Percentiles rank a stretch among this genome's conserved stretches.
phyloP scores from a whole-genome alignment of 2,329 filamentous ascomycete species.

The Monosporascus sp. region DNA sequence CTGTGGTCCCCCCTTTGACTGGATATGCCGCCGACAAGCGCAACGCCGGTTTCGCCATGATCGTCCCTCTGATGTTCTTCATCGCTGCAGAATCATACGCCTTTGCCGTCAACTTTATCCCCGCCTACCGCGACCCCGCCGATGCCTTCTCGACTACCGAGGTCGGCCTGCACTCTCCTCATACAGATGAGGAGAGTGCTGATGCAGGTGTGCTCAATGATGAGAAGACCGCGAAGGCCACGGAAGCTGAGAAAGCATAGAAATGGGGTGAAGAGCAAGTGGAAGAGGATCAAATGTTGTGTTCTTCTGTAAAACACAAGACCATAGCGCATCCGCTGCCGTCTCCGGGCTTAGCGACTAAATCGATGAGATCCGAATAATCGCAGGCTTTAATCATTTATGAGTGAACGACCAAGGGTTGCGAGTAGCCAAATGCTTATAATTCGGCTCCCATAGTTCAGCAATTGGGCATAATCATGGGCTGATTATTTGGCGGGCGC shows the following conservation, averaged over 20 bases:
- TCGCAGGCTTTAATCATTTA: too few relatives aligned
- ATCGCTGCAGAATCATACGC: slow-evolving; percentile 52
- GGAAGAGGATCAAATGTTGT: too few relatives aligned
- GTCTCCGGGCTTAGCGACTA: too few relatives aligned
- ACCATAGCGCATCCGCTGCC: too few relatives aligned
- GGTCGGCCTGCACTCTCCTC: slow-evolving; percentile 29
- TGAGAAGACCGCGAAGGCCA: slow-evolving; percentile 15
- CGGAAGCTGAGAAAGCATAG: slow-evolving; percentile 3
- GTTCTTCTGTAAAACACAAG: too few relatives aligned
- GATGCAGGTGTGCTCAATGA: slow-evolving; percentile 9
- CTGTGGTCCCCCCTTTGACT: slow-evolving; percentile 66
- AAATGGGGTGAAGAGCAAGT: background rate
- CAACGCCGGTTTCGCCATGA: slow-evolving; percentile 57
- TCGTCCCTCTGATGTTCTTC: slow-evolving; percentile 59
- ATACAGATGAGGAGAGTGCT: slow-evolving; percentile 14
- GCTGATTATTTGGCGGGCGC: too few relatives aligned
- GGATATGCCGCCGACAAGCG: slow-evolving; percentile 62
- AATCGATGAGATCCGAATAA: too few relatives aligned
- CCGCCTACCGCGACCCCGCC: slow-evolving; percentile 56
- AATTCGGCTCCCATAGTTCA: too few relatives aligned
- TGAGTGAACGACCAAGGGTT: too few relatives aligned
- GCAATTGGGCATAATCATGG: too few relatives aligned
- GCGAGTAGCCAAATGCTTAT: too few relatives aligned
- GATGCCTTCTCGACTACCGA: slow-evolving; percentile 50
- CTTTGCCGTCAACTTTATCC: slow-evolving; percentile 60